Evolutionary conservation across 768 basidiomycete species (phyloP), one percentile per base, ranked within the genome.

Genomic region (Boletus insuetus): DNA sequence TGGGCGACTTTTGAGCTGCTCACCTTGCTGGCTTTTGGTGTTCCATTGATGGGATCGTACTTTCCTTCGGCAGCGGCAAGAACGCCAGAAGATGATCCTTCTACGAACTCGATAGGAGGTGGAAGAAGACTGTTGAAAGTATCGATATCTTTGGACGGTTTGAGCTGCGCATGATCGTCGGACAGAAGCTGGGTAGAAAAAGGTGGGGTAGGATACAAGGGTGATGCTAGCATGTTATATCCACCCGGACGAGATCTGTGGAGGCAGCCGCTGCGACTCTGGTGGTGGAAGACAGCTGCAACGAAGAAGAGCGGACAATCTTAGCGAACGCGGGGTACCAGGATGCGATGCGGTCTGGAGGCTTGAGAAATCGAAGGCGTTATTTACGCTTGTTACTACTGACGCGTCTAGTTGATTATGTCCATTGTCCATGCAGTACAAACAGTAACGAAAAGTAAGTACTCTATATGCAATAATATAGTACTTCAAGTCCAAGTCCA

Each of bases 81-180:
- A 14, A 84, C 74, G 3, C 89, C 89, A 42, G 89, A 84, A 14
- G 90, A 91, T 4, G 90, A 91, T 20, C 90, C 90, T 68, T 92
- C 90, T 48, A 91, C 75, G 50, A 92, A 92, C 69, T 92, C 90
- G 56, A 92, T 79, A 17, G 86, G 82, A n/a, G 87, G 87, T 5
- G 87, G 86, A 37, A 89, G 80, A n/a, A 89, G 77, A 60, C 77
- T 86, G 61, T 87, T 89, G 76, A 90, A 91, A 4, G 84, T 75
- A 56, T 89, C 87, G 56, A 86, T 67, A 67, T 91, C 87, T 65
- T 82, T 83, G 37, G 85, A 79, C 4, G 88, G 88, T 41, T 82
- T 77, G 67, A 82, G 84, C 59, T 83, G 82, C 29, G 77, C 63
- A 42, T 76, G 65, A 64, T 82, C 81, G 47, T 85, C 82, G 32